Percentiles rank a stretch among this genome's conserved stretches.
Evolutionary conservation across 805 yeast species (phyloP).

Genomic region (Pichia occidentalis): DNA sequence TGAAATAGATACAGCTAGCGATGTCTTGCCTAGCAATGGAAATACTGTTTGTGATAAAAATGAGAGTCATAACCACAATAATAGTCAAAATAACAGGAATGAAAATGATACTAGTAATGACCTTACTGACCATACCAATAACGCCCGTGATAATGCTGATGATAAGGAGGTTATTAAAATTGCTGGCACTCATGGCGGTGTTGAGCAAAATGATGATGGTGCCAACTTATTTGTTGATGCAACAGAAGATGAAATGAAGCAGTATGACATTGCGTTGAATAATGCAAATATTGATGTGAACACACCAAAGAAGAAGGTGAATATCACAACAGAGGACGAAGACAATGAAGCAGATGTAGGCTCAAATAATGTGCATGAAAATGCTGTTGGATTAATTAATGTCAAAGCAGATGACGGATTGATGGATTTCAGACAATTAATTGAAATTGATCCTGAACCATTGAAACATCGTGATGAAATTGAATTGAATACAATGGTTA

Average conservation of each 20-base stretch:
- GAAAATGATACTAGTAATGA: background rate
- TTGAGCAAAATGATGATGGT: slow-evolving; percentile 11
- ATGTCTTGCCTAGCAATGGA: too few species aligned
- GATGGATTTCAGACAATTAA: slow-evolving; percentile 16
- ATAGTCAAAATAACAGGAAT: too few species aligned
- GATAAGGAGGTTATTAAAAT: background rate
- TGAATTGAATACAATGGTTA: slow-evolving; percentile 18
- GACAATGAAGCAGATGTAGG: slow-evolving; percentile 7
- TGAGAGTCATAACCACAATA: background rate
- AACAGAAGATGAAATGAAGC: slow-evolving; percentile 27
- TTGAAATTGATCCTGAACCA: slow-evolving; percentile 28
- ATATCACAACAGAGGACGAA: background rate
- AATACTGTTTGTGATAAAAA: too few species aligned
- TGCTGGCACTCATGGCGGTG: background rate
- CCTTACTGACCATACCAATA: too few species aligned
- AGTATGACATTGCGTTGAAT: slow-evolving; percentile 7
- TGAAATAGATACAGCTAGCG: too few species aligned
- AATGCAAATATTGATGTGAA: background rate
- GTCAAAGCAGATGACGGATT: slow-evolving; percentile 15
- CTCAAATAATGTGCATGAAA: background rate
- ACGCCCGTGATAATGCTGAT: background rate
- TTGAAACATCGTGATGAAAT: slow-evolving; percentile 21
- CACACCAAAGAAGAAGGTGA: background rate
- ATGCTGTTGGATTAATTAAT: slow-evolving; percentile 10
- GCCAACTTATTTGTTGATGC: slow-evolving; percentile 30